A percentile compares a stretch with the other conserved stretches of the same genome.
phyloP scores from a whole-genome alignment of 2,329 filamentous ascomycete genomes.

The Pseudogymnoascus sp. region DNA sequence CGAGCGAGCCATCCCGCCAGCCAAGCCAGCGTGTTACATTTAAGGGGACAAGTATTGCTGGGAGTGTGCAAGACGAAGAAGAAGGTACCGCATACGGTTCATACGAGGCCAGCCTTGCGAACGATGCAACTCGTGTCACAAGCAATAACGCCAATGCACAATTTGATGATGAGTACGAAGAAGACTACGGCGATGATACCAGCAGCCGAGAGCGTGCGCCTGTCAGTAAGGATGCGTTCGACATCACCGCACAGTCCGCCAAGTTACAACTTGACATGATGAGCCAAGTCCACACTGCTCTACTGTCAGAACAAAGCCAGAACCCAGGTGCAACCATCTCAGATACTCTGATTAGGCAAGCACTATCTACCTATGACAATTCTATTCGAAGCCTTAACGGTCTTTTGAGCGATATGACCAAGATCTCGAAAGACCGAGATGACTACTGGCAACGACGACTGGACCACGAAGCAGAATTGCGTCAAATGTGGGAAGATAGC shows the following conservation, averaged over 20 bases:
- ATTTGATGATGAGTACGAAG: conserved; percentile 56
- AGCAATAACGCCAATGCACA: conserved; percentile 18
- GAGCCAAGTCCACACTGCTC: conserved; percentile 73
- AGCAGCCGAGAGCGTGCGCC: conserved; percentile 69
- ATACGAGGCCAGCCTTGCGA: conserved; percentile 48
- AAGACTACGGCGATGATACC: conserved; percentile 73
- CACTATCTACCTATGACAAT: conserved; percentile 77
- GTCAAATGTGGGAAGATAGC: conserved; percentile 97
- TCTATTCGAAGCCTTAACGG: conserved; percentile 82
- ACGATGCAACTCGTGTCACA: conserved; percentile 25
- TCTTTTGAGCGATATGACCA: conserved; percentile 76
- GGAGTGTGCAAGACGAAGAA: conserved; percentile 43
- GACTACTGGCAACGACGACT: conserved; percentile 95
- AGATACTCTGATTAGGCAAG: conserved; percentile 69
- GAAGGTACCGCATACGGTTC: conserved; percentile 44
- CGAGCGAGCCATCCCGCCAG: conserved; percentile 21
- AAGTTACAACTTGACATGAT: conserved; percentile 89
- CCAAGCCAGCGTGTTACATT: conserved; percentile 25
- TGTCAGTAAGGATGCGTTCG: conserved; percentile 85
- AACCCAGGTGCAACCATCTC: conserved; percentile 68
- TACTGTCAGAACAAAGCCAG: conserved; percentile 62
- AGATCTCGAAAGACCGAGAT: conserved; percentile 90
- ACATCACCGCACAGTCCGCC: conserved; percentile 93
- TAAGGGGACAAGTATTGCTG: conserved; percentile 25
- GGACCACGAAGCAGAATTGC: conserved; percentile 83